Conservation (phyloP, 495 filamentous ascomycete genomes). For the Penicillium nucicola region DNA sequence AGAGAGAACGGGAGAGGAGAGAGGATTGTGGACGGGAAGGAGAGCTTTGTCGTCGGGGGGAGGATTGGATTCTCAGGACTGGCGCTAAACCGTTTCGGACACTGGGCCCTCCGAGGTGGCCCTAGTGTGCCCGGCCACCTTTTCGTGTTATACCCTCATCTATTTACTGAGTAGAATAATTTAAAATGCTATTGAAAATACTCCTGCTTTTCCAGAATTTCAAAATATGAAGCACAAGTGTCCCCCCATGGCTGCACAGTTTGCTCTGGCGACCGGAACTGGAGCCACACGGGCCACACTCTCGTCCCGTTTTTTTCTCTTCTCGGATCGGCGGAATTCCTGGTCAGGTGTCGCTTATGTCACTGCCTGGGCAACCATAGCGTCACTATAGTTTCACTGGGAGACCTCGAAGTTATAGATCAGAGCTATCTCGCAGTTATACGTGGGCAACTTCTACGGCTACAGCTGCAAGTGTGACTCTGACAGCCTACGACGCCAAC, state of each 20-base stretch:
- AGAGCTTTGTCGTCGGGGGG: conserved; percentile 56
- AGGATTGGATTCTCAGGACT: conserved; percentile 45
- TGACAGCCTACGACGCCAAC: too few species aligned
- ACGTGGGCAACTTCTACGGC: too few species aligned
- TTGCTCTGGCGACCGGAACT: background rate
- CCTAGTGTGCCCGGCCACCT: conserved; percentile 34
- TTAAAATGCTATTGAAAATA: background rate
- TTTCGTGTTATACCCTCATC: conserved; percentile 4
- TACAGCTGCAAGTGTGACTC: too few species aligned
- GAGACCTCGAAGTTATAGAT: too few species aligned
- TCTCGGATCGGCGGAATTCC: conserved; percentile 41
- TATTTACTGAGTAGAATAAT: background rate
- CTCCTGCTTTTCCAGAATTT: background rate
- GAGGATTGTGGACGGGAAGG: conserved; percentile 50
- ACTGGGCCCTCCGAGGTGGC: conserved; percentile 46
- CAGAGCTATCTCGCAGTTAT: background rate
- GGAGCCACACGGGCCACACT: conserved; percentile 29
- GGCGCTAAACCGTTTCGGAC: conserved; percentile 45
- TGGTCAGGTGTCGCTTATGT: conserved; percentile 33
- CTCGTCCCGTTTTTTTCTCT: conserved; percentile 39
- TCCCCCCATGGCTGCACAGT: background rate
- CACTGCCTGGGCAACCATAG: conserved; percentile 35
- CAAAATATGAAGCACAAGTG: background rate
- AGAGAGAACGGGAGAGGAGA: conserved; percentile 45
- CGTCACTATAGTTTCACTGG: background rate